Conservation (phyloP, 768 basidiomycete genomes). For the Phaeotremella fagi region DNA sequence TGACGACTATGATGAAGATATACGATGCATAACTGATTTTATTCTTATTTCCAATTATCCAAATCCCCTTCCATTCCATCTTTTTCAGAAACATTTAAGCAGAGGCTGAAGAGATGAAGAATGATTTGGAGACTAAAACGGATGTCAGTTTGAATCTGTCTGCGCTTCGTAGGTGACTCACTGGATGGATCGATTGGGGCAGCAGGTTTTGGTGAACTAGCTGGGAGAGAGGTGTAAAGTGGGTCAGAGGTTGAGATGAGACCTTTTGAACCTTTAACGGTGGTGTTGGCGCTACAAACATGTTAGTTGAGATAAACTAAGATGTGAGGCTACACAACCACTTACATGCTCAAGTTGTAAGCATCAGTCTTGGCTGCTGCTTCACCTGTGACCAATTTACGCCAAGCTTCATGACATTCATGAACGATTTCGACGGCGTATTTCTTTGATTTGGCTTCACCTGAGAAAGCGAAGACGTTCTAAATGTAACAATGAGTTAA, state of each 20-base stretch:
- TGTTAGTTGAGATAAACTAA: not conserved
- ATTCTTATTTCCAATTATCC: too few relatives aligned
- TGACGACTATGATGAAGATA: not conserved
- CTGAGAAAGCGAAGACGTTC: conserved; percentile 98
- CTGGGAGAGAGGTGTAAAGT: conserved; percentile 62
- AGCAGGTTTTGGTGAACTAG: conserved; percentile 74
- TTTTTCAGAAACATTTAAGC: conserved; percentile 21
- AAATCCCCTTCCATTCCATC: not conserved
- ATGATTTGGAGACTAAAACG: conserved; percentile 46
- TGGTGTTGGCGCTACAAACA: conserved; percentile 72
- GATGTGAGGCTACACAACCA: not conserved
- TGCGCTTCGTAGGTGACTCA: conserved; percentile 54
- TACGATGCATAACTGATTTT: not conserved
- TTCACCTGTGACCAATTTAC: conserved; percentile 80
- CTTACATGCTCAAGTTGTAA: conserved; percentile 82
- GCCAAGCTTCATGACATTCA: conserved; percentile 98
- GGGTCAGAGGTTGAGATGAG: conserved; percentile 62
- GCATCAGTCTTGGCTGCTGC: conserved; percentile 62
- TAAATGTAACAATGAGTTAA: conserved; percentile 48
- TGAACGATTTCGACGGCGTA: conserved; percentile 99
- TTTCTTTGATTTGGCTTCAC: conserved; percentile 99
- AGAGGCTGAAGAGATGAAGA: conserved; percentile 49
- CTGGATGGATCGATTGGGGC: conserved; percentile 87
- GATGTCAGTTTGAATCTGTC: not conserved
- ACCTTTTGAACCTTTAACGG: conserved; percentile 68